A percentile compares a stretch with the other conserved stretches of the same genome.
These are phyloP conservation scores for Saturnispora quitensis DNA, from an alignment of 805 yeast genomes.

Conservation along the genomic window DNA sequence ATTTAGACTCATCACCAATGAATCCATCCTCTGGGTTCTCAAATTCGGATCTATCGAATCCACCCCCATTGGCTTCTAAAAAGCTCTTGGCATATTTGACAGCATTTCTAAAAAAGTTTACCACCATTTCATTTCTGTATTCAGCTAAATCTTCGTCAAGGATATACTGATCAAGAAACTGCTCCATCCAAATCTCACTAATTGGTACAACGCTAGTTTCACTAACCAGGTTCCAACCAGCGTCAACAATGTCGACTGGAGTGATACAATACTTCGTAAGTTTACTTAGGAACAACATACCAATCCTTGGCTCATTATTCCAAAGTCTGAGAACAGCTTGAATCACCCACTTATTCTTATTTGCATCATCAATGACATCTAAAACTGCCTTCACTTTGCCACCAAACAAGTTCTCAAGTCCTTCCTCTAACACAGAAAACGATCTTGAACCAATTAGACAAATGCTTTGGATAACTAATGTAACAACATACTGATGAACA, in stretches of 20 bases:
- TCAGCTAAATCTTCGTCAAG: constrained; percentile 12
- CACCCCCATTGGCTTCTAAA: constrained; percentile 2
- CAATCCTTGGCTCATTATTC: constrained; percentile 58
- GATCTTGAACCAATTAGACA: constrained; percentile 86
- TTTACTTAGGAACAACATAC: constrained; percentile 47
- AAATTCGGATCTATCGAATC: neutral
- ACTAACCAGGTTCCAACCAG: constrained; percentile 28
- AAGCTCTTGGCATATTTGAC: neutral
- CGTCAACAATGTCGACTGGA: constrained; percentile 33
- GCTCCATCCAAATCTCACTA: constrained; percentile 38
- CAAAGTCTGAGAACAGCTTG: constrained; percentile 54
- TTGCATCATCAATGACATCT: constrained; percentile 20
- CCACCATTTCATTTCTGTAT: constrained; percentile 11
- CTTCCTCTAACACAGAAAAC: constrained; percentile 61
- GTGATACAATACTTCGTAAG: constrained; percentile 37
- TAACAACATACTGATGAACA: constrained; percentile 38
- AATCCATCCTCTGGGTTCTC: neutral
- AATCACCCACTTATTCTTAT: constrained; percentile 38
- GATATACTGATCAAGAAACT: constrained; percentile 26
- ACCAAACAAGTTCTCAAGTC: constrained; percentile 28
- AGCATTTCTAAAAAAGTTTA: constrained; percentile 5
- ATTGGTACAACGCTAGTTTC: constrained; percentile 28
- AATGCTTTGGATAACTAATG: constrained; percentile 58
- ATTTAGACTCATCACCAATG: constrained; percentile 8
- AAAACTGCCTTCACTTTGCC: constrained; percentile 19